These are phyloP conservation scores for Lophiostoma macrostomum DNA, from an alignment of 495 filamentous ascomycete species.

Conservation along the genomic window DNA sequence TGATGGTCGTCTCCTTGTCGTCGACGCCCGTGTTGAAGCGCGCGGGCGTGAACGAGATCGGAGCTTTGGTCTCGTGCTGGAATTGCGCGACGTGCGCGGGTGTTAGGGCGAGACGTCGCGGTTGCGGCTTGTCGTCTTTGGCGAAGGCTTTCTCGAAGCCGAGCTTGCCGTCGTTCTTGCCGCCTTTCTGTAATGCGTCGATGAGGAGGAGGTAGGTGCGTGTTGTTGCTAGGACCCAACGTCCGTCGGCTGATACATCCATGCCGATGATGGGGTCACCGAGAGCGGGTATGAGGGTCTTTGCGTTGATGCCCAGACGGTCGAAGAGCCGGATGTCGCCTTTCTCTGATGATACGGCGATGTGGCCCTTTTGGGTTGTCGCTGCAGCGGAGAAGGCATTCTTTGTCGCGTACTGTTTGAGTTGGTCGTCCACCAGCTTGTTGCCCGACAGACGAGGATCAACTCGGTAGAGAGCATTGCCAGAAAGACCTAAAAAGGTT, in stretches of 20 bases:
- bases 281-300: conserved; percentile 92
- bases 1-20: conserved; percentile 78
- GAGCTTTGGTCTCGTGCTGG: conserved; percentile 85
- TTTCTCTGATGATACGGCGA: conserved; percentile 95
- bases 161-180: conserved; percentile 96
- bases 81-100: conserved; percentile 94
- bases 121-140: conserved; percentile 89
- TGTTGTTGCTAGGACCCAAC: conserved; percentile 93
- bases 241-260: conserved; percentile 89
- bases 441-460: conserved; percentile 86
- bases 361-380: conserved; percentile 92
- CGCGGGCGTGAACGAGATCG: conserved; percentile 82
- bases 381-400: conserved; percentile 93
- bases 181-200: conserved; percentile 83
- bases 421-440: conserved; percentile 86
- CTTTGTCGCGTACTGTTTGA: conserved; percentile 95
- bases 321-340: conserved; percentile 97
- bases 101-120: conserved; percentile 80
- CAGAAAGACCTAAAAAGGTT: conserved; percentile 87
- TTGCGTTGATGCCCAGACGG: conserved; percentile 92
- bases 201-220: conserved; percentile 92
- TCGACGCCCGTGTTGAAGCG: conserved; percentile 91
- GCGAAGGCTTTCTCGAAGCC: conserved; percentile 93
- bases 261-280: conserved; percentile 93
- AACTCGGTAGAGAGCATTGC: conserved; percentile 88